phyloP scores from a whole-genome alignment of 192 early-diverging fungal species.

The Linnemannia hyalina region DNA sequence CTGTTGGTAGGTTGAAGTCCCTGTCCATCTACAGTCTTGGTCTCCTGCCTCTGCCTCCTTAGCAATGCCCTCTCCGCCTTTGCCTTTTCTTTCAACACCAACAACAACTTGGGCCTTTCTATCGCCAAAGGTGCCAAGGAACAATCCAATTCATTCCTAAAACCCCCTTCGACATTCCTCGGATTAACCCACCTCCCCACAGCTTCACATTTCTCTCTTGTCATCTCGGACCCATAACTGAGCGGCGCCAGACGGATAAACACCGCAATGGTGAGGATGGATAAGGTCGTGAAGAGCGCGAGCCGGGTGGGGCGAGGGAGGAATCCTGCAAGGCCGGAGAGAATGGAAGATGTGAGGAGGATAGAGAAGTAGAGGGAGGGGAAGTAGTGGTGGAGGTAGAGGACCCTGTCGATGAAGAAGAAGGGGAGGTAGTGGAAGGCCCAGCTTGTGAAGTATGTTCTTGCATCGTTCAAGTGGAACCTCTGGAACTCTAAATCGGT shows the following conservation, averaged over 20 bases:
- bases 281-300: background rate
- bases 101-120: background rate
- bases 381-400: conserved; percentile 89
- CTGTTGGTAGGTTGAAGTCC: background rate
- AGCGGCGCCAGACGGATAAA: conserved; percentile 14
- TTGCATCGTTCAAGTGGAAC: conserved; percentile 56
- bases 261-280: background rate
- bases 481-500: conserved; percentile 16
- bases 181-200: background rate
- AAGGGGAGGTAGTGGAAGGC: conserved; percentile 81
- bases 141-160: conserved; percentile 13
- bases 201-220: conserved; percentile 10
- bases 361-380: conserved; percentile 81
- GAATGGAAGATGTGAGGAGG: conserved; percentile 68
- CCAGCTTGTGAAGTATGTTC: conserved; percentile 66
- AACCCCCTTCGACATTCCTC: no score
- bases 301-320: conserved; percentile 1
- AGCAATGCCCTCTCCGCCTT: background rate
- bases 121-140: background rate
- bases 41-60: background rate
- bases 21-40: background rate
- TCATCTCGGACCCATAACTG: conserved; percentile 14
- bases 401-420: conserved; percentile 78
- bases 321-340: conserved; percentile 27
- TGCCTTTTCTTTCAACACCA: background rate